Evolutionary conservation across 352 stramenopile species (phyloP).

Genomic region (Globisporangium nodosum): DNA sequence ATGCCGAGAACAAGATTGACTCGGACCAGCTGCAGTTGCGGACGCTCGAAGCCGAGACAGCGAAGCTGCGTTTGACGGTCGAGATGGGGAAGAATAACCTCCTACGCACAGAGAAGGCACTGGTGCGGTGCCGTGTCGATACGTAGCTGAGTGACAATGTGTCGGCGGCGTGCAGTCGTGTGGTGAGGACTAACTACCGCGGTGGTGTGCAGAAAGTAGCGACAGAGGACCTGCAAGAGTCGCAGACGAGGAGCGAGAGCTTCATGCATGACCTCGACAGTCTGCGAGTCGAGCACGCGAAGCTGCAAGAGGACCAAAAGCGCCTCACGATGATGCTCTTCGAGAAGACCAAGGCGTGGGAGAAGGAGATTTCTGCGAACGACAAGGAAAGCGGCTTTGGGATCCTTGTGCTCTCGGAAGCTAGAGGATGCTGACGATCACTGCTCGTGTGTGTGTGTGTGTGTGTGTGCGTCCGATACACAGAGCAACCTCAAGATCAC

Average conservation of each 20-base stretch:
- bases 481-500: slow-evolving; percentile 47
- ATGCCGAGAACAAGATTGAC: slow-evolving; percentile 70
- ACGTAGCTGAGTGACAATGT: not conserved
- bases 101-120: slow-evolving; percentile 31
- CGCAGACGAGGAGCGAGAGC: slow-evolving; percentile 19
- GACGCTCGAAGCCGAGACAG: slow-evolving; percentile 53
- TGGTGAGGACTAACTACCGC: too few relatives aligned
- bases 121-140: slow-evolving; percentile 24
- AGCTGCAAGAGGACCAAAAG: slow-evolving; percentile 43
- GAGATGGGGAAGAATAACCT: slow-evolving; percentile 55
- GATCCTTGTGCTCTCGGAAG: not conserved
- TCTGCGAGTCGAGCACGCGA: slow-evolving; percentile 25
- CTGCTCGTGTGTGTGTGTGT: not conserved
- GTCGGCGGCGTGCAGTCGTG: not conserved
- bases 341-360: slow-evolving; percentile 71
- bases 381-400: slow-evolving; percentile 20
- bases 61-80: slow-evolving; percentile 59
- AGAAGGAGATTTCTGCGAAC: slow-evolving; percentile 53
- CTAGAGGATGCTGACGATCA: too few relatives aligned
- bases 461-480: not conserved
- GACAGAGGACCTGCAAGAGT: slow-evolving; percentile 45
- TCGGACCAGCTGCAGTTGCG: slow-evolving; percentile 58
- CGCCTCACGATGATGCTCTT: slow-evolving; percentile 55
- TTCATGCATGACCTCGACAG: slow-evolving; percentile 30
- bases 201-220: slow-evolving; percentile 34